Conservation (phyloP, 2,329 filamentous ascomycete genomes). For the Trichocomaceae sp. region DNA sequence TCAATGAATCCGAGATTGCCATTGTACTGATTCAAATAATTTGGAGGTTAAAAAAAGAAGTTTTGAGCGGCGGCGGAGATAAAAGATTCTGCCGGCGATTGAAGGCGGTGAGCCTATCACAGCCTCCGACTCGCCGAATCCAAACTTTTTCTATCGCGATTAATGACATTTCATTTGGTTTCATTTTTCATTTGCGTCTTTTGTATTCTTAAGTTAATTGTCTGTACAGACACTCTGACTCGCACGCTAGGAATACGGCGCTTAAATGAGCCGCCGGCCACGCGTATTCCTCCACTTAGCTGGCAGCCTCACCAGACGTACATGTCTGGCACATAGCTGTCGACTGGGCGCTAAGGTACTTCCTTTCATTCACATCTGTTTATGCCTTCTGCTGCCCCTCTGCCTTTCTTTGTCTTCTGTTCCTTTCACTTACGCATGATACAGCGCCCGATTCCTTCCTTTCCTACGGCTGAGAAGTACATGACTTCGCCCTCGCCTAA, state of each 20-base stretch:
- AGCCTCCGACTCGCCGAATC: neutral
- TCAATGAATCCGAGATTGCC: constrained; percentile 33
- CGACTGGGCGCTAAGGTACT: constrained; percentile 1
- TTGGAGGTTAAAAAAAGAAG: neutral
- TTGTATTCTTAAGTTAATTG: neutral
- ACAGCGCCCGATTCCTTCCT: neutral
- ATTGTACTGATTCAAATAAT: constrained; percentile 17
- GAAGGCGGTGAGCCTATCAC: constrained; percentile 1
- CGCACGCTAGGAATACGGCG: neutral
- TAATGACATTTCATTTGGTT: neutral
- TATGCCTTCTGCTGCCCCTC: neutral
- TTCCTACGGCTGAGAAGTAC: constrained; percentile 10
- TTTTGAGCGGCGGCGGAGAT: neutral
- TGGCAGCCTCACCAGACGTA: neutral
- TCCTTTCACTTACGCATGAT: neutral
- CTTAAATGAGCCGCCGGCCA: neutral
- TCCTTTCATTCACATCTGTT: neutral
- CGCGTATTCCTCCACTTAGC: neutral
- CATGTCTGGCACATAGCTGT: neutral
- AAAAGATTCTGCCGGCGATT: neutral
- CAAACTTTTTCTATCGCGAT: neutral
- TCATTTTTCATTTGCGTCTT: neutral
- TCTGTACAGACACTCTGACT: neutral
- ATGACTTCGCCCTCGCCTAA: constrained; percentile 1
- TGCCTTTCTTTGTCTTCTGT: neutral